Evolutionary conservation across 2,329 filamentous ascomycete genomes (phyloP).

Genomic region (Fusarium torreyae): DNA sequence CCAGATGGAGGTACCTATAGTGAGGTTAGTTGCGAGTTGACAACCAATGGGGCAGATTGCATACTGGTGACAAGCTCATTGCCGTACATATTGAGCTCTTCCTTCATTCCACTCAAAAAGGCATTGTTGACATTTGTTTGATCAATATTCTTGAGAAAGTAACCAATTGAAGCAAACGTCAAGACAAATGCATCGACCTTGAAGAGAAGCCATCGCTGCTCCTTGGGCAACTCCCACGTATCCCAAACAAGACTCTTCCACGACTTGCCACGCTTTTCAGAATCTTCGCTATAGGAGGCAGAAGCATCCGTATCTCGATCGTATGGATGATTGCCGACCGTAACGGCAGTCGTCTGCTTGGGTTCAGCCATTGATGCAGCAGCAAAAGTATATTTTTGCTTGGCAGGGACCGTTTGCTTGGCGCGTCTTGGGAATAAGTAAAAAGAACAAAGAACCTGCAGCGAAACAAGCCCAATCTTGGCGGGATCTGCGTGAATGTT

Average conservation of each 20-base stretch:
- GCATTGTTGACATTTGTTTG: conserved; percentile 61
- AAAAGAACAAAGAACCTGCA: neutral
- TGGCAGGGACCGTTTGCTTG: conserved; percentile 4
- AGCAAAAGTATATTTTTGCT: neutral
- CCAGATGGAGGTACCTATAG: conserved; percentile 29
- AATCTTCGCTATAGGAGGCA: neutral
- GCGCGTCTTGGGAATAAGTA: neutral
- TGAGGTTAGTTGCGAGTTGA: neutral
- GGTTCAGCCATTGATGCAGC: conserved; percentile 12
- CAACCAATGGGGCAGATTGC: neutral
- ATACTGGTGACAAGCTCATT: conserved; percentile 46
- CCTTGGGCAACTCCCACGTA: conserved; percentile 53
- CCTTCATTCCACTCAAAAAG: conserved; percentile 43
- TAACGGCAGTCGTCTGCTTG: conserved; percentile 1
- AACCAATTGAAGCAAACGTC: conserved; percentile 54
- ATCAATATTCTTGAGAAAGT: conserved; percentile 57
- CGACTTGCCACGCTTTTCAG: conserved; percentile 16
- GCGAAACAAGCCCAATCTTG: neutral
- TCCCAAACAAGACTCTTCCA: conserved; percentile 59
- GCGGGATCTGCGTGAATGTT: neutral
- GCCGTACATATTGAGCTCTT: conserved; percentile 39
- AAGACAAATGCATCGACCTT: conserved; percentile 55
- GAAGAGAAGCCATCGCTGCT: conserved; percentile 54
- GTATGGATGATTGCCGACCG: neutral
- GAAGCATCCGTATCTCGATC: conserved; percentile 12